These are phyloP conservation scores for Candida koratica DNA, from an alignment of 805 yeast genomes.

Conservation along the genomic window DNA sequence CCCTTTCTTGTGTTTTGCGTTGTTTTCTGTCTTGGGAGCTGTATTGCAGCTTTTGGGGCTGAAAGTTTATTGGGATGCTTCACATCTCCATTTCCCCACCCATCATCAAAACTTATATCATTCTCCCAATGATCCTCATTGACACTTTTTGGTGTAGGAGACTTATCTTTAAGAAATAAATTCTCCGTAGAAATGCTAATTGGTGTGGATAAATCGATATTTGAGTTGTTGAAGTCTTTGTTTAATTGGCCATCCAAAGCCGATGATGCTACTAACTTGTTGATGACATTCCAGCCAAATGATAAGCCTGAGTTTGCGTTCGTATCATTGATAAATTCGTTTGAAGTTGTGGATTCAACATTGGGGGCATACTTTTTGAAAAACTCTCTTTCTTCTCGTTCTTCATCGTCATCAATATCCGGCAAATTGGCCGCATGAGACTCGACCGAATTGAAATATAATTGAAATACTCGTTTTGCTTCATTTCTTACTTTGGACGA, in stretches of 20 bases:
- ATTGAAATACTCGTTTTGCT: slow-evolving; percentile 65
- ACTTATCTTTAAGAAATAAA: slow-evolving; percentile 2
- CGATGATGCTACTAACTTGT: slow-evolving; percentile 29
- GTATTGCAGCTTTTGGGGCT: no score
- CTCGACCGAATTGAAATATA: slow-evolving; percentile 45
- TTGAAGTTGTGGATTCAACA: slow-evolving; percentile 10
- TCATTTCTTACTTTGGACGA: slow-evolving; percentile 65
- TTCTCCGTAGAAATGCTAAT: slow-evolving; percentile 1
- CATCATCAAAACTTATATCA: slow-evolving; percentile 33
- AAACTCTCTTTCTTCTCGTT: slow-evolving; percentile 37
- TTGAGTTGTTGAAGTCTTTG: slow-evolving; percentile 28
- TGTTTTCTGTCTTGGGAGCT: no score
- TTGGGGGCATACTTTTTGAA: slow-evolving; percentile 25
- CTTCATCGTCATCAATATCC: slow-evolving; percentile 34
- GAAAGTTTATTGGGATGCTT: no score
- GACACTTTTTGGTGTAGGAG: slow-evolving; percentile 1
- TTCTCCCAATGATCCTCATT: slow-evolving; percentile 10
- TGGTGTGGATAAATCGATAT: slow-evolving; percentile 5
- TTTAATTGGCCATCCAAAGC: slow-evolving; percentile 32
- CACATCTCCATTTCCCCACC: slow-evolving; percentile 18
- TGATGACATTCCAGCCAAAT: slow-evolving; percentile 38
- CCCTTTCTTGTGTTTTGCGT: slow-evolving; percentile 13
- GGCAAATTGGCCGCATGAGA: slow-evolving; percentile 34
- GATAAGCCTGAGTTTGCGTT: slow-evolving; percentile 16
- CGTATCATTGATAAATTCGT: slow-evolving; percentile 5